phyloP scores from a whole-genome alignment of 148 eudicot genomes.

The Bassia scoparia region DNA sequence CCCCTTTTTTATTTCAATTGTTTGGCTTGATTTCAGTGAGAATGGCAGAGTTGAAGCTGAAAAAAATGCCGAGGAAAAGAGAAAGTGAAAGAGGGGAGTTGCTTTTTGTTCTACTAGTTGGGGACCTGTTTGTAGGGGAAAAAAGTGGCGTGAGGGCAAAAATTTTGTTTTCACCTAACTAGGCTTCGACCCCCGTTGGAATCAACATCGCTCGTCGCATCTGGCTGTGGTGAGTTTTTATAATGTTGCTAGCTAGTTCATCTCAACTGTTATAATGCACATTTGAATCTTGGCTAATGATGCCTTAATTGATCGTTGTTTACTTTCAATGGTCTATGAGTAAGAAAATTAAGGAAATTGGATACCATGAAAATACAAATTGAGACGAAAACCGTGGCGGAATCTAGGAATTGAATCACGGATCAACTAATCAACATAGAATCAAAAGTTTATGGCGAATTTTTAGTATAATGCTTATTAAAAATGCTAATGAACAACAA shows the following conservation, averaged over 20 bases:
- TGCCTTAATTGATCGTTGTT: no score
- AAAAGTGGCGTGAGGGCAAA: conserved; percentile 47
- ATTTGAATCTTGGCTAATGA: no score
- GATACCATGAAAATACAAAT: no score
- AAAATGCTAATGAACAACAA: no score
- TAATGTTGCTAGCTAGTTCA: neutral
- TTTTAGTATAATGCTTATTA: no score
- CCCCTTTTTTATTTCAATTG: neutral
- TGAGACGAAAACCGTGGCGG: no score
- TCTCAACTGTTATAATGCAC: neutral
- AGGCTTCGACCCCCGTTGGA: conserved; percentile 82
- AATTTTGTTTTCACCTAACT: conserved; percentile 71
- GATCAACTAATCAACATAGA: no score
- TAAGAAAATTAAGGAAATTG: no score
- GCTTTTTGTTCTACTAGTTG: conserved; percentile 69
- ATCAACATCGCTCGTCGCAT: conserved; percentile 65
- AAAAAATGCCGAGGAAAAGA: conserved; percentile 43
- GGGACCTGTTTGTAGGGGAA: conserved; percentile 72
- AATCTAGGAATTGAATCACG: no score
- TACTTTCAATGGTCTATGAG: no score
- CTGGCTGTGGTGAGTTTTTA: conserved; percentile 65
- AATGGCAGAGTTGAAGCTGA: conserved; percentile 50
- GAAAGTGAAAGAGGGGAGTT: conserved; percentile 71
- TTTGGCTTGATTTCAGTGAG: conserved; percentile 16
- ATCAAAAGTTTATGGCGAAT: no score